Evolutionary conservation across 2,329 filamentous ascomycete species (phyloP), one percentile per base, ranked within the genome.

Genomic region (Sclerotinia subarctica): DNA sequence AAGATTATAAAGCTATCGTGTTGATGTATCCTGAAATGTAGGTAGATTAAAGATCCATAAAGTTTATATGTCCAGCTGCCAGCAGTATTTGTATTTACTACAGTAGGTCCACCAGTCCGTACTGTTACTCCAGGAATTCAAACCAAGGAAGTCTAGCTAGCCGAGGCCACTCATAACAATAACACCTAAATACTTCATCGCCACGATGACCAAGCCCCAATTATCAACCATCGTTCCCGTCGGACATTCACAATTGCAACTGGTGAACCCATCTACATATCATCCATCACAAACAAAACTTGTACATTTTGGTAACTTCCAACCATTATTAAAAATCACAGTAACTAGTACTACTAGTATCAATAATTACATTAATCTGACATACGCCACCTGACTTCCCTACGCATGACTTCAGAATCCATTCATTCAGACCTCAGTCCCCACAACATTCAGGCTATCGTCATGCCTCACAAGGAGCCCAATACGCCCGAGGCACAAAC

Each of bases 391-490:
- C 38, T 52, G 11, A 38, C 42, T 47, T n/a, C 19, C 35, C 13
- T 53, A 17, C 65, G 24, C 56, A 67, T 67, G 65, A 63, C 57
- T 54, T 67, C 56, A 63, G 24, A 63, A 42, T 67, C 35, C 24
- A 63, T 52, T 52, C 46, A 51, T 32, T 47, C 38, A 42, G 17
- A 54, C 44, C 52, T 52, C 29, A 19, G 38, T 68, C 63, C 66
- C n/a, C 35, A 69, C 3, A 59, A 68, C 38, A 63, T 44, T 53
- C 35, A 62, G 42, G 47, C 56, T 32, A 42, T 63, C 52, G 66
- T 42, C 56, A 75, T 75, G 75, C 75, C 75, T 69, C 74, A 74
- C 47, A 73, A 71, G 49, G 66, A 74, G 69, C 67, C 69, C 35
- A 58, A 54, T n/a, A 54, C 63, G 44, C 26, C 59, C 11, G 59